phyloP scores from a whole-genome alignment of 257 asterid genomes.

The Solanum etuberosum region DNA sequence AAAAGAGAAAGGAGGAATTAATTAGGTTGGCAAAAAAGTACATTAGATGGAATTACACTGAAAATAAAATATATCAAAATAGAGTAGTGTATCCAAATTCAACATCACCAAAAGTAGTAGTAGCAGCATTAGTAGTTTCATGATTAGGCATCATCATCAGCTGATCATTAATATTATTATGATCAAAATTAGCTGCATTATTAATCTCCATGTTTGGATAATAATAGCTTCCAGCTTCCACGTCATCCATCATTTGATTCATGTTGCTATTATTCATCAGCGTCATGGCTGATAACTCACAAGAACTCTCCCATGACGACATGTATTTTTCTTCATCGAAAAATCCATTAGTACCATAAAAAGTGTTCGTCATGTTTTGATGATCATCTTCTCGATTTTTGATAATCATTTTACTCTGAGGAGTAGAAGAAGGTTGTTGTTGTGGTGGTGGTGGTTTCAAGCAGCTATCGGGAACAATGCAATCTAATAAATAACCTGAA shows the following conservation, averaged over 20 bases:
- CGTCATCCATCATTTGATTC: neutral
- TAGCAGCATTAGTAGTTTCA: neutral
- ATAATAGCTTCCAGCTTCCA: neutral
- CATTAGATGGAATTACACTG: neutral
- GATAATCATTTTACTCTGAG: neutral
- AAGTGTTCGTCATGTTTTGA: neutral
- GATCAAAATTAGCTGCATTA: conserved; percentile 9
- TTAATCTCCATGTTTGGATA: neutral
- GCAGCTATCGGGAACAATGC: conserved; percentile 75
- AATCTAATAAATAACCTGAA: conserved; percentile 80
- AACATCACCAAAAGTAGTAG: conserved; percentile 37
- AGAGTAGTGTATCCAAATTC: conserved; percentile 38
- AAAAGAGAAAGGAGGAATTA: neutral
- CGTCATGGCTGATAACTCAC: conserved; percentile 71
- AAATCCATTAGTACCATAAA: neutral
- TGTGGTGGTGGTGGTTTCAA: conserved; percentile 51
- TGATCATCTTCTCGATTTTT: neutral
- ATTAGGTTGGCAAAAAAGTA: neutral
- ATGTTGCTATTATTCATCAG: conserved; percentile 7
- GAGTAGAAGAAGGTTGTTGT: neutral
- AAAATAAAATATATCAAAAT: conserved; percentile 7
- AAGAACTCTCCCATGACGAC: conserved; percentile 33
- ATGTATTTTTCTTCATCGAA: conserved; percentile 23
- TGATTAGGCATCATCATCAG: conserved; percentile 14
- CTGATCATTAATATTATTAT: neutral